Percentiles rank a stretch among this genome's conserved stretches.
phyloP scores from a whole-genome alignment of 129 eudicot genomes.

The Tanacetum coccineum region DNA sequence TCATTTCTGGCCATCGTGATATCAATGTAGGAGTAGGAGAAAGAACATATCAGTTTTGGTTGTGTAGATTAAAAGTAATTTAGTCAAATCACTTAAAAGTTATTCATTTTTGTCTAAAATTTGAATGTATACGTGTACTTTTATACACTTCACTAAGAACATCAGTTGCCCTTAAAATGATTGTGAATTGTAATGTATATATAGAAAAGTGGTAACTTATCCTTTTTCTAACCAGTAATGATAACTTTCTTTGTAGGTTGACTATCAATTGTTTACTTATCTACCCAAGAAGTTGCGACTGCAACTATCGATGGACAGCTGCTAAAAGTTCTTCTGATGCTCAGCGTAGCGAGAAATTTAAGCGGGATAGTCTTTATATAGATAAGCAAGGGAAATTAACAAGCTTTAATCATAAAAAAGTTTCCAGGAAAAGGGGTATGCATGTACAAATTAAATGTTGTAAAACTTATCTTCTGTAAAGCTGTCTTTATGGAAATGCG shows the following conservation, averaged over 20 bases:
- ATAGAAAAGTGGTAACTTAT: neutral
- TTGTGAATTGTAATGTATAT: no score
- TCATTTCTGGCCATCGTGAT: no score
- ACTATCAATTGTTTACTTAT: constrained; percentile 29
- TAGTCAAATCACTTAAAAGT: no score
- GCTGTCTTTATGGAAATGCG: constrained; percentile 80
- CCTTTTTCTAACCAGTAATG: neutral
- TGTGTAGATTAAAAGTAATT: no score
- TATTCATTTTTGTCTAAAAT: no score
- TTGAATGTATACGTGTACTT: no score
- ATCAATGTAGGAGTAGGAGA: no score
- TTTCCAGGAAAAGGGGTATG: constrained; percentile 74
- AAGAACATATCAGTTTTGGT: no score
- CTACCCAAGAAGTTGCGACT: constrained; percentile 32
- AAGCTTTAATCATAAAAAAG: constrained; percentile 60
- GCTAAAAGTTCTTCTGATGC: constrained; percentile 30
- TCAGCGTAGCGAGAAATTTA: constrained; percentile 43
- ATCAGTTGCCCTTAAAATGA: no score
- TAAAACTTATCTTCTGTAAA: constrained; percentile 22
- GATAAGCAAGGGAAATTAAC: constrained; percentile 60
- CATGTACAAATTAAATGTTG: no score
- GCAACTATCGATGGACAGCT: constrained; percentile 38
- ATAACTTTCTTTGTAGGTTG: constrained; percentile 50
- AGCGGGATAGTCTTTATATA: constrained; percentile 60
- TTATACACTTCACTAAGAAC: no score